Evolutionary conservation across 768 basidiomycete genomes (phyloP), one percentile per base, ranked within the genome.

Genomic region (Mycena indigotica): DNA sequence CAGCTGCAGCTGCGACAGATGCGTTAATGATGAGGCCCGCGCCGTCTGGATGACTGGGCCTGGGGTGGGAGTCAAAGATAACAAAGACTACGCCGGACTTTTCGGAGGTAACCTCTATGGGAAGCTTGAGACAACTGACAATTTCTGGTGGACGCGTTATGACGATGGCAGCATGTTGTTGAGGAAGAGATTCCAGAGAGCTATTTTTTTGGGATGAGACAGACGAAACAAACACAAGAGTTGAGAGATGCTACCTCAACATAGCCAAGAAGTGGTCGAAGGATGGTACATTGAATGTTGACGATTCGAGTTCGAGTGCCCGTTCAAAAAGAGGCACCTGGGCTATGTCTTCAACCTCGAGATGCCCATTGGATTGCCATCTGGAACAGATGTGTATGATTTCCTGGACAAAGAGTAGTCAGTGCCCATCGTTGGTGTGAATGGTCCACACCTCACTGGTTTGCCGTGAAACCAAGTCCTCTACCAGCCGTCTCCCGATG

Each of bases 111-210:
- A 65, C 57, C n/a, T 65, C 21, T n/a, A 63, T 63, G 15, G 68
- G 66, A 15, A 76, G 69, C 52, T 73, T 73, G 58, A 86, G 65
- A 65, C 84, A 82, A 17, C 80, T 76, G 13, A 89, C 68, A 52
- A 89, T 88, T 65, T 89, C 88, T 0, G 88, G 87, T 30, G 88
- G 86, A 21, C 86, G 84, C 0, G 88, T 89, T 58, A 89, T 83
- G 50, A 88, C 75, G 30, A 73, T 73, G 52, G 79, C 80, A 44
- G 76, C 56, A 57, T 69, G 28, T 21, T 64, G 44, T 53, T 64
- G 2, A 54, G 56, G 12, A 29, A 53, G 21, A 54, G 66, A 68
- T 67, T 78, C 64, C 28, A 62, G 57, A 41, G 55, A 59, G 41
- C 73, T 77, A 48, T 6, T 44, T 13, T 15, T 16, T 13, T 21